These are phyloP conservation scores for Mucor velutinosus DNA, from an alignment of 371 early-diverging fungal genomes.

Conservation along the genomic window DNA sequence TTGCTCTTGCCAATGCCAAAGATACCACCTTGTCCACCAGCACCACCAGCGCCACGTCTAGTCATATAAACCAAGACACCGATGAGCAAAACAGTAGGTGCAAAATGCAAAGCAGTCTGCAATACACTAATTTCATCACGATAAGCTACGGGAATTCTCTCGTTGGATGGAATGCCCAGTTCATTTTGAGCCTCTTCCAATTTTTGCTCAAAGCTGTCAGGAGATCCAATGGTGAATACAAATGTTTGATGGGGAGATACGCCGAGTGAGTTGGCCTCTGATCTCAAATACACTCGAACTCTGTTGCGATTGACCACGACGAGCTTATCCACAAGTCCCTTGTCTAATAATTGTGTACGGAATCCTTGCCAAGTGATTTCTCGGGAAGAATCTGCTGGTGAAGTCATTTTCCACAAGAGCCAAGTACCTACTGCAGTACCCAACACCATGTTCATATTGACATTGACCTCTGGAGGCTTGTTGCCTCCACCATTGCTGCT, in stretches of 20 bases:
- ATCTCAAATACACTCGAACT: constrained; percentile 80
- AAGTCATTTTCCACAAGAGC: constrained; percentile 52
- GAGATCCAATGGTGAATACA: constrained; percentile 90
- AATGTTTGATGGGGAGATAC: constrained; percentile 39
- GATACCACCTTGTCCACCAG: constrained; percentile 74
- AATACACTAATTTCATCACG: constrained; percentile 74
- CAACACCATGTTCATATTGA: constrained; percentile 49
- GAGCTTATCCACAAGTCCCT: constrained; percentile 88
- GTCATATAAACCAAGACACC: constrained; percentile 88
- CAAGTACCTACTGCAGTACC: constrained; percentile 54
- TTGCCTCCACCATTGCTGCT: background rate
- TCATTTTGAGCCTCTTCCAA: constrained; percentile 88
- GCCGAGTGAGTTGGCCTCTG: constrained; percentile 60
- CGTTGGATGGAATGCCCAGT: constrained; percentile 85
- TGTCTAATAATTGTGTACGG: constrained; percentile 84
- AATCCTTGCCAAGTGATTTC: constrained; percentile 95
- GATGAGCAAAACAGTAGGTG: constrained; percentile 89
- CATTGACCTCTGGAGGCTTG: constrained; percentile 25
- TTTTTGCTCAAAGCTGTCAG: constrained; percentile 92
- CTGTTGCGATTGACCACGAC: constrained; percentile 83
- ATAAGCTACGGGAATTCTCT: constrained; percentile 92
- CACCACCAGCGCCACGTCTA: constrained; percentile 66
- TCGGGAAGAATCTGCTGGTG: constrained; percentile 49
- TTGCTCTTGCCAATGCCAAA: constrained; percentile 96
- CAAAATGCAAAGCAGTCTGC: constrained; percentile 79